These are phyloP conservation scores for Corchorus capsularis DNA, from an alignment of 345 rosid genomes.

Conservation along the genomic window DNA sequence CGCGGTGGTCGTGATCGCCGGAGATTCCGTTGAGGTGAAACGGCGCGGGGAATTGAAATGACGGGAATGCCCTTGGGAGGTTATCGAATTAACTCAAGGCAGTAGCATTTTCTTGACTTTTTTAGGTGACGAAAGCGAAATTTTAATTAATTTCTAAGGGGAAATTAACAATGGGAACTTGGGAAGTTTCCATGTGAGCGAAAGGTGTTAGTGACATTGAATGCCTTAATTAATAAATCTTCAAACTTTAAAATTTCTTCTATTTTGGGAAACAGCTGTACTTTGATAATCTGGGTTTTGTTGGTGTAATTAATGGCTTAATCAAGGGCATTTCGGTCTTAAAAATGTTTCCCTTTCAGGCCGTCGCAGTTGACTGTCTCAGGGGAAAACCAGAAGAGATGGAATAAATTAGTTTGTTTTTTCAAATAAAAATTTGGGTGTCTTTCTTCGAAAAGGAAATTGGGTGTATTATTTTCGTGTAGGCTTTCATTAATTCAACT, in stretches of 20 bases:
- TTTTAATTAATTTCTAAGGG: not conserved
- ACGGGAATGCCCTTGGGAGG: conserved; percentile 26
- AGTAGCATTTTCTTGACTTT: conserved; percentile 28
- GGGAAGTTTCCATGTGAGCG: conserved; percentile 21
- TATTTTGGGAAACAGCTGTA: conserved; percentile 25
- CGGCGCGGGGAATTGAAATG: conserved; percentile 19
- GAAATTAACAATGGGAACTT: conserved; percentile 3
- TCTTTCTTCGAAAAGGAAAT: not conserved
- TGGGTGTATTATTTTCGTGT: not conserved
- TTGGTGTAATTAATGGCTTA: conserved; percentile 13
- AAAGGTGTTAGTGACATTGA: conserved; percentile 1
- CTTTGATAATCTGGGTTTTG: not conserved
- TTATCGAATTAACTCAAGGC: not conserved
- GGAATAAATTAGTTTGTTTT: not conserved
- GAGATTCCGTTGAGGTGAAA: conserved; percentile 18
- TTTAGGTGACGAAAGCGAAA: conserved; percentile 15
- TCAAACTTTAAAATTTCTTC: conserved; percentile 15
- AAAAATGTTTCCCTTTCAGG: not conserved
- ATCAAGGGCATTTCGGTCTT: conserved; percentile 30
- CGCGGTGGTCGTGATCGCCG: conserved; percentile 21
- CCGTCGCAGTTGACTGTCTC: conserved; percentile 4
- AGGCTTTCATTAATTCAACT: not conserved
- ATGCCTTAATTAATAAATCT: conserved; percentile 10
- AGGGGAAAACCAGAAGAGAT: not conserved
- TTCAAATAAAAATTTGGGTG: not conserved